phyloP scores from a whole-genome alignment of 805 yeast species.

The Yarrowia yakushimensis region DNA sequence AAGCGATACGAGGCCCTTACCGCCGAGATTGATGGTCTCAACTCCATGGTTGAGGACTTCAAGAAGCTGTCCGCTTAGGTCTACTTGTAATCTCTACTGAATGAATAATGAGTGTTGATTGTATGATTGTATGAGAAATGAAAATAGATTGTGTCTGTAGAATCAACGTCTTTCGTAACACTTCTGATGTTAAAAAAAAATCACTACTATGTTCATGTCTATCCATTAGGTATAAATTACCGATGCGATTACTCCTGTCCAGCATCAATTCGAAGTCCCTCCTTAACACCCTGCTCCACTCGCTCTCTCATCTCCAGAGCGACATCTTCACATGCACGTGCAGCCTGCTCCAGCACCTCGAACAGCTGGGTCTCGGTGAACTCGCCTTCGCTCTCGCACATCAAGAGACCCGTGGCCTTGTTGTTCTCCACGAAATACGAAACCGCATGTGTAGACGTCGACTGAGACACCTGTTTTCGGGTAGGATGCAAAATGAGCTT shows the following conservation, averaged over 20 bases:
- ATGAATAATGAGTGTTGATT: not conserved
- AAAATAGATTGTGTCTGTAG: too few species aligned
- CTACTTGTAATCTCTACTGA: conserved; percentile 31
- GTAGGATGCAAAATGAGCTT: conserved; percentile 45
- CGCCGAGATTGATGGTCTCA: conserved; percentile 89
- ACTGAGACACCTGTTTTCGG: conserved; percentile 43
- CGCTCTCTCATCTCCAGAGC: conserved; percentile 48
- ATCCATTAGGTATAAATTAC: not conserved
- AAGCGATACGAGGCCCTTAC: conserved; percentile 62
- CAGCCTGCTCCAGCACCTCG: conserved; percentile 51
- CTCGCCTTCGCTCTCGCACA: conserved; percentile 68
- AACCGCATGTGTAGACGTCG: conserved; percentile 58
- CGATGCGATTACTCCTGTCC: not conserved
- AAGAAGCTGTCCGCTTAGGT: conserved; percentile 60
- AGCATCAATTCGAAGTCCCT: not conserved
- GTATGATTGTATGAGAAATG: too few species aligned
- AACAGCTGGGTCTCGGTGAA: conserved; percentile 58
- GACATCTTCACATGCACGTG: conserved; percentile 45
- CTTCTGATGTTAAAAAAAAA: too few species aligned
- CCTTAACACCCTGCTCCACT: conserved; percentile 47
- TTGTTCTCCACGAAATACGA: conserved; percentile 56
- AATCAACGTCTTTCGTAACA: too few species aligned
- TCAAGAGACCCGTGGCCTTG: conserved; percentile 53
- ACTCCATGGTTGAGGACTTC: conserved; percentile 79
- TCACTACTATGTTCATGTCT: not conserved